Percentiles rank a stretch among this genome's conserved stretches.
These are phyloP conservation scores for Colletotrichum higginsianum DNA, from an alignment of 2,329 filamentous ascomycete species.

Conservation along the genomic window DNA sequence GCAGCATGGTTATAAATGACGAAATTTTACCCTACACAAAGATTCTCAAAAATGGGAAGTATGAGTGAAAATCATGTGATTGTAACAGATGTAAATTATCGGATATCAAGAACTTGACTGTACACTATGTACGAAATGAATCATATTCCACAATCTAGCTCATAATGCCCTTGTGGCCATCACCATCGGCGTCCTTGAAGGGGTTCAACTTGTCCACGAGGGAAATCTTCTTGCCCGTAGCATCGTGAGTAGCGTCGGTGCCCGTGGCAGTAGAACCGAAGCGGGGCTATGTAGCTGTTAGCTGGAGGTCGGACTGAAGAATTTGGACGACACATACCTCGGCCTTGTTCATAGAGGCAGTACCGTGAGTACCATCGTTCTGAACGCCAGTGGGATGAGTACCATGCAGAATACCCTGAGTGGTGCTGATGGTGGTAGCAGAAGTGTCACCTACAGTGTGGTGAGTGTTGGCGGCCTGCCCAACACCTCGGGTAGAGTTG, in stretches of 20 bases:
- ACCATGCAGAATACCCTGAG: conserved; percentile 26
- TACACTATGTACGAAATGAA: background rate
- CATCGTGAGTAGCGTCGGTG: background rate
- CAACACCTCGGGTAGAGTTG: background rate
- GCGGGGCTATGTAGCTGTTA: background rate
- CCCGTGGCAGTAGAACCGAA: background rate
- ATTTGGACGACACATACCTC: background rate
- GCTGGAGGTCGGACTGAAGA: accelerated
- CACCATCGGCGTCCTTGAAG: conserved; percentile 46
- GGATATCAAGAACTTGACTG: accelerated
- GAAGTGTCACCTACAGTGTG: conserved; percentile 22
- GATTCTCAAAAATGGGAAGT: too few relatives aligned
- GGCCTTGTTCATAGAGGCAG: background rate
- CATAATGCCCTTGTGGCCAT: conserved; percentile 46
- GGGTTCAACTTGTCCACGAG: conserved; percentile 46
- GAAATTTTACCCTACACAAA: background rate
- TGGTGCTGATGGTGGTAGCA: conserved; percentile 1
- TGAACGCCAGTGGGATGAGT: conserved; percentile 21
- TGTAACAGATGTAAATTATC: background rate
- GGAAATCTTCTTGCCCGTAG: conserved; percentile 39
- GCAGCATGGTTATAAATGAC: background rate
- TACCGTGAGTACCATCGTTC: background rate
- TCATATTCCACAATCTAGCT: conserved; percentile 11
- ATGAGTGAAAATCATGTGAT: too few relatives aligned
- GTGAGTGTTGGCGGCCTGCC: conserved; percentile 14